phyloP scores from a whole-genome alignment of 371 early-diverging fungal species.

The Paraphysoderma sedebokerense region DNA sequence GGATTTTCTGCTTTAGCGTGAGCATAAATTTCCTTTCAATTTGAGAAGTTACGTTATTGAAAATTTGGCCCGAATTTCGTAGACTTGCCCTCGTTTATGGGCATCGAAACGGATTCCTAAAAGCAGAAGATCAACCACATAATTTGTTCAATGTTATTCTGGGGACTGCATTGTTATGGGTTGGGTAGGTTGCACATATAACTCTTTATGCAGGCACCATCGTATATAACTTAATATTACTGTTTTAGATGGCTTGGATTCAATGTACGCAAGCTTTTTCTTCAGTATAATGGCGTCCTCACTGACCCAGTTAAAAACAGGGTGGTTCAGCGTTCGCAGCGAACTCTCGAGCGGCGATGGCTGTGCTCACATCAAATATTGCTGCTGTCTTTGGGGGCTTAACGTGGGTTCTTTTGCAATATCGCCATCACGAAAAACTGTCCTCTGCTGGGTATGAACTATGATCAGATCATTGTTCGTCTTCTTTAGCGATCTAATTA shows the following conservation, averaged over 20 bases:
- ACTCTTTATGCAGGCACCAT: no score
- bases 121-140: constrained; percentile 58
- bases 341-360: constrained; percentile 68
- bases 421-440: constrained; percentile 47
- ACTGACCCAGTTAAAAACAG: not conserved
- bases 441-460: no score
- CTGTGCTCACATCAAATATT: constrained; percentile 63
- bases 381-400: constrained; percentile 68
- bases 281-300: not conserved
- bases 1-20: constrained; percentile 82
- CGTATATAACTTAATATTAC: no score
- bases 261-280: no score
- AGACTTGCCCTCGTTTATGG: constrained; percentile 67
- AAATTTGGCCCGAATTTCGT: no score
- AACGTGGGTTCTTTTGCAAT: constrained; percentile 68
- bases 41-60: no score
- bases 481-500: no score
- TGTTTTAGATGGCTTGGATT: constrained; percentile 84
- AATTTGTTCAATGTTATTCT: constrained; percentile 76
- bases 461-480: no score
- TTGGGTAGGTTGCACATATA: no score
- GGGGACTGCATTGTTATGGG: constrained; percentile 73
- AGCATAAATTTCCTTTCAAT: no score
- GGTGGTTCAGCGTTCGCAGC: constrained; percentile 65
- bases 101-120: constrained; percentile 48